A percentile compares a stretch with the other conserved stretches of the same genome.
These are phyloP conservation scores for Akanthomyces uredinophilus DNA, from an alignment of 2,329 filamentous ascomycete species.

Conservation along the genomic window DNA sequence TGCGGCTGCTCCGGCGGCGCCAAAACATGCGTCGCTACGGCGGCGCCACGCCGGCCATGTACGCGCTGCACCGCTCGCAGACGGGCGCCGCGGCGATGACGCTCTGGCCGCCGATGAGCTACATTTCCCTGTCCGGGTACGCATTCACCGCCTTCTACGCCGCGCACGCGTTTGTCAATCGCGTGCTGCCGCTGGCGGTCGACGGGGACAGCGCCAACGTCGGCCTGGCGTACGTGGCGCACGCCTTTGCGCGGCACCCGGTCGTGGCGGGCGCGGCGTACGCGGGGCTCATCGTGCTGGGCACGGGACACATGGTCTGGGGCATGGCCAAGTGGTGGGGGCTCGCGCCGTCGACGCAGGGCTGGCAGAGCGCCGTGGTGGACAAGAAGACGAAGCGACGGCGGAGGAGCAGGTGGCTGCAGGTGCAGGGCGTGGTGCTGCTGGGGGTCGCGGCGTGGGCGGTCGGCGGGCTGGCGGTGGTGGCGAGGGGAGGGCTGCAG, in stretches of 20 bases:
- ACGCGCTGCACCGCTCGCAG: constrained; percentile 31
- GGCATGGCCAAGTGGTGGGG: constrained; percentile 80
- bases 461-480: constrained; percentile 70
- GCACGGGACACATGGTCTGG: constrained; percentile 75
- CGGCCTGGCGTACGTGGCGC: constrained; percentile 74
- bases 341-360: constrained; percentile 52
- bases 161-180: constrained; percentile 71
- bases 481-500: constrained; percentile 65
- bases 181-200: constrained; percentile 66
- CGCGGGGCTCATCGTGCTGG: constrained; percentile 58
- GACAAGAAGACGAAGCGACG: constrained; percentile 48
- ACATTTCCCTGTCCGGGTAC: constrained; percentile 70
- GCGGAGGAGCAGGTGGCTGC: constrained; percentile 63
- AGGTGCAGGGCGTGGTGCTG: constrained; percentile 60
- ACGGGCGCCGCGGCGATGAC: constrained; percentile 29
- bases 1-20: constrained; percentile 69
- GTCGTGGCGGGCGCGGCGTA: constrained; percentile 65
- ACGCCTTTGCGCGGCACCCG: constrained; percentile 74
- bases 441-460: constrained; percentile 67
- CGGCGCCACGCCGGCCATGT: constrained; percentile 54
- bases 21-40: constrained; percentile 73
- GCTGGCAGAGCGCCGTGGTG: constrained; percentile 37
- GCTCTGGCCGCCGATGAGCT: constrained; percentile 67
- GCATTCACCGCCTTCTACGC: constrained; percentile 58
- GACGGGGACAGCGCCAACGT: constrained; percentile 86